Evolutionary conservation across 176 grass and related monocot genomes (phyloP).

Genomic region (Chloris gayana): DNA sequence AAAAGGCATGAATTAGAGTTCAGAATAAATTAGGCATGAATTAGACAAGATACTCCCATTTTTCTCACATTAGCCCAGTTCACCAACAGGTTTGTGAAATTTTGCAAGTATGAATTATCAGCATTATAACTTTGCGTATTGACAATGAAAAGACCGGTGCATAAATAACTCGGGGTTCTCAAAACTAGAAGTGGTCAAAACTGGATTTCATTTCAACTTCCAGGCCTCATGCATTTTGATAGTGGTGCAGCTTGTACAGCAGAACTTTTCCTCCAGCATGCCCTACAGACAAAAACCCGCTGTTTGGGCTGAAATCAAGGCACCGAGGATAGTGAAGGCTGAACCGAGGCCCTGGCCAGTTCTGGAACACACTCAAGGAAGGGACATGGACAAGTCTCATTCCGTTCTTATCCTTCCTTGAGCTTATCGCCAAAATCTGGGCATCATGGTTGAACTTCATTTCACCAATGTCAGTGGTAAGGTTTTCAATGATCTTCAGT

Average conservation of each 20-base stretch:
- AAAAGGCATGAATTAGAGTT: not conserved
- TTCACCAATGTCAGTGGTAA: conserved; percentile 55
- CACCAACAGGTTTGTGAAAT: too few relatives aligned
- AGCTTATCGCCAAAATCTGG: conserved; percentile 76
- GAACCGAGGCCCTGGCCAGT: conserved; percentile 65
- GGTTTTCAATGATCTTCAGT: conserved; percentile 67
- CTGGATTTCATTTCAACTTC: not conserved
- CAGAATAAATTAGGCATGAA: not conserved
- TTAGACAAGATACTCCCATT: not conserved
- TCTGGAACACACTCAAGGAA: conserved; percentile 72
- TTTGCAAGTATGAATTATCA: not conserved
- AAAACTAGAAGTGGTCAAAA: conserved; percentile 27
- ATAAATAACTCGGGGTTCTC: not conserved
- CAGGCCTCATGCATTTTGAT: conserved; percentile 52
- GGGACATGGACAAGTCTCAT: conserved; percentile 78
- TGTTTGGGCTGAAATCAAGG: conserved; percentile 79
- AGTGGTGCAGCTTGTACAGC: conserved; percentile 85
- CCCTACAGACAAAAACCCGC: conserved; percentile 74
- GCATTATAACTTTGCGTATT: not conserved
- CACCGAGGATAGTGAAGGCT: conserved; percentile 59
- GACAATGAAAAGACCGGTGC: not conserved
- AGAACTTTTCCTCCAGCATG: conserved; percentile 69
- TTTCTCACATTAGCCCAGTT: not conserved
- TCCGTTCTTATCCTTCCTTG: conserved; percentile 63
- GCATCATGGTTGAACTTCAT: conserved; percentile 81